Percentiles rank a stretch among this genome's conserved stretches.
Evolutionary conservation across 352 stramenopile genomes (phyloP).

Genomic region (Discostella stelligera): DNA sequence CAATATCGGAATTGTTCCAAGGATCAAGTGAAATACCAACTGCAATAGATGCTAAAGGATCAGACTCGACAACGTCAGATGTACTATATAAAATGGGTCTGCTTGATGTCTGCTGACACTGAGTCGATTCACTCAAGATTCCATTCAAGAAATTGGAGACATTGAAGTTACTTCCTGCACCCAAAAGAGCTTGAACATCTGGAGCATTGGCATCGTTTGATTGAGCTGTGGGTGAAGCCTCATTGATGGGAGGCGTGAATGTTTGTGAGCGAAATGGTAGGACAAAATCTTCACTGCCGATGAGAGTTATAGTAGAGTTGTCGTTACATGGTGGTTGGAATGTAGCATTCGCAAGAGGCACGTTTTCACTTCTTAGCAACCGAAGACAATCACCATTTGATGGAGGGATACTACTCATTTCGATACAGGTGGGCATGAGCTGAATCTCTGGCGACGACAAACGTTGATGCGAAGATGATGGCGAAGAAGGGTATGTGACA

Average conservation of each 20-base stretch:
- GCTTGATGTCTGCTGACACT: slow-evolving; percentile 11
- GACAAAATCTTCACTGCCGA: slow-evolving; percentile 20
- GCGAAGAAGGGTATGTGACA: slow-evolving; percentile 15
- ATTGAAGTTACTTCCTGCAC: slow-evolving; percentile 69
- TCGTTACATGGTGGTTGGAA: slow-evolving; percentile 19
- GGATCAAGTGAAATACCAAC: slow-evolving; percentile 52
- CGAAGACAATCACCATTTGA: slow-evolving; percentile 35
- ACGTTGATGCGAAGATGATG: slow-evolving; percentile 22
- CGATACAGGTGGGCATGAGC: slow-evolving; percentile 16
- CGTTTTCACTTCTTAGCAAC: slow-evolving; percentile 21
- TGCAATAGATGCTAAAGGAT: slow-evolving; percentile 24
- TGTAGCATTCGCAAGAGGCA: slow-evolving; percentile 16
- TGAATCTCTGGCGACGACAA: slow-evolving; percentile 28
- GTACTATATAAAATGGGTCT: slow-evolving; percentile 9
- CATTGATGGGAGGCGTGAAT: slow-evolving; percentile 38
- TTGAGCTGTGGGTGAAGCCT: slow-evolving; percentile 18
- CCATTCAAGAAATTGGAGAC: slow-evolving; percentile 80
- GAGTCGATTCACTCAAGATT: slow-evolving; percentile 67
- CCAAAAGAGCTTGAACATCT: slow-evolving; percentile 44
- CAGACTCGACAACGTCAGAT: slow-evolving; percentile 9
- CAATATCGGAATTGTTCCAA: slow-evolving; percentile 45
- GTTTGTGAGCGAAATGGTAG: slow-evolving; percentile 23
- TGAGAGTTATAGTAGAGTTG: slow-evolving; percentile 13
- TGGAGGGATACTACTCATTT: slow-evolving; percentile 24
- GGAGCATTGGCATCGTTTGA: slow-evolving; percentile 21